Evolutionary conservation across 441 rosid species (phyloP).

Genomic region (Populus trichocarpa): DNA sequence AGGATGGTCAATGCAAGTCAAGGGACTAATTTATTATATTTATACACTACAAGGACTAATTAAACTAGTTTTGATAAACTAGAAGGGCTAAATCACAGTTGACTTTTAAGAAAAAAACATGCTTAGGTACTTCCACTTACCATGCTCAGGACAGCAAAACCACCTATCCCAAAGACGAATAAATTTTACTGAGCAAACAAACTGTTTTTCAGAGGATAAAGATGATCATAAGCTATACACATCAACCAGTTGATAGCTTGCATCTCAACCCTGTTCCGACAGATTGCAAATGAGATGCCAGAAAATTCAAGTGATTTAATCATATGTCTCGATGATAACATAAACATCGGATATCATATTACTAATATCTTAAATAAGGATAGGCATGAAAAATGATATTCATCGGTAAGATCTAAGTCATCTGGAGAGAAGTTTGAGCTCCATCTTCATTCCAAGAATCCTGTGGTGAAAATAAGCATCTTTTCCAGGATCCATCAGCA

Average conservation of each 20-base stretch:
- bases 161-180: no score
- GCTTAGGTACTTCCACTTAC: background rate
- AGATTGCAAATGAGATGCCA: no score
- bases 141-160: no score
- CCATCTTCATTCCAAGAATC: background rate
- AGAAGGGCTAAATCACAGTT: background rate
- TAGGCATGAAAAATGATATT: background rate
- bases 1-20: background rate
- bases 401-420: background rate
- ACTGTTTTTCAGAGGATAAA: no score
- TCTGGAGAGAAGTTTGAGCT: background rate
- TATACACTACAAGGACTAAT: background rate
- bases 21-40: background rate
- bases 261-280: no score
- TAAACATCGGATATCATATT: no score
- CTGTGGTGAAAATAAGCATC: conserved; percentile 18
- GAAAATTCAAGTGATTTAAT: no score
- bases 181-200: no score
- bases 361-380: no score
- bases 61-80: background rate
- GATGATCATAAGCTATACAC: no score
- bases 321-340: no score
- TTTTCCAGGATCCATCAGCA: conserved; percentile 53
- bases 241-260: no score
- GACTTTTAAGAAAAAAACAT: background rate